Conservation (phyloP, 202 grass and related monocot species). For the Alloteropsis angusta region DNA sequence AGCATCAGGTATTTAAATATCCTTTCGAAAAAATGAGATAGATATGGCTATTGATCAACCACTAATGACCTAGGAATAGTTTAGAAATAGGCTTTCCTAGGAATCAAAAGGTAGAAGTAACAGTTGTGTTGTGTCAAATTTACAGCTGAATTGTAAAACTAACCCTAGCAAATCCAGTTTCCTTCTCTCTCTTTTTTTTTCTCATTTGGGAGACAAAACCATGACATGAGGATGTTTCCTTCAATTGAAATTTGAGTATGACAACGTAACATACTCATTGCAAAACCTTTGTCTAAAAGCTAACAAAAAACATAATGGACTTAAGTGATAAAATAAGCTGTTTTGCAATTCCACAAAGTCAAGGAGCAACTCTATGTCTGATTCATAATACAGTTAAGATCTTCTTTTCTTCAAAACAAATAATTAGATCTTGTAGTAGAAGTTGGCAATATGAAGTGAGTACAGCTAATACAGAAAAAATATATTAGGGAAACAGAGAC, state of each 20-base stretch:
- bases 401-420: not conserved
- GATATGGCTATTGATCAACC: too few relatives aligned
- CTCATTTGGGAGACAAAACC: not conserved
- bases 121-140: not conserved
- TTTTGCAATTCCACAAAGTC: not conserved
- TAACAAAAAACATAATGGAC: not conserved
- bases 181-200: not conserved
- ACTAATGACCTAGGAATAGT: not conserved
- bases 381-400: not conserved
- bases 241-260: not conserved
- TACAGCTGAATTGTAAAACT: not conserved
- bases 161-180: not conserved
- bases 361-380: not conserved
- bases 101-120: not conserved
- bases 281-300: not conserved
- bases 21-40: not conserved
- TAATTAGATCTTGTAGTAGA: not conserved
- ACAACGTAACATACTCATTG: not conserved
- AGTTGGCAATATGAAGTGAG: conserved; percentile 11
- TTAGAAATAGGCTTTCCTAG: not conserved
- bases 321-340: not conserved
- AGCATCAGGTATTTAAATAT: not conserved
- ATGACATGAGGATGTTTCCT: not conserved
- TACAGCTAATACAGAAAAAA: conserved; percentile 1
- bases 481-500: not conserved